These are phyloP conservation scores for Phaeodactylum tricornutum DNA, from an alignment of 108 stramenopile genomes.

Conservation along the genomic window DNA sequence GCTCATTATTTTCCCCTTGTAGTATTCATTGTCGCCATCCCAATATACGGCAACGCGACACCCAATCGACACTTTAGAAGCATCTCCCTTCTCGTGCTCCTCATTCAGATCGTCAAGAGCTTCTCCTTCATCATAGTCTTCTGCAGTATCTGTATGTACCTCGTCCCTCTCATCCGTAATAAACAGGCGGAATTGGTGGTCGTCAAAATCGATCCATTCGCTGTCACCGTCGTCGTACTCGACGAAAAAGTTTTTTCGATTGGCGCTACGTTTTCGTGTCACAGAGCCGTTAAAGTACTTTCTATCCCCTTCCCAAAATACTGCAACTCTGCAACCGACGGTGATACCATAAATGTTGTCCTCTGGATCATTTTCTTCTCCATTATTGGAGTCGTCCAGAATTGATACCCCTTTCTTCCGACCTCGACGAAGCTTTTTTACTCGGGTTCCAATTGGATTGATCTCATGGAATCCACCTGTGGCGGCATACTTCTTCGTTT, in stretches of 20 bases:
- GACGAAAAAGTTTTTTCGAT: background rate
- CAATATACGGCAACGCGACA: slow-evolving; percentile 39
- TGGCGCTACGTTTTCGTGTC: background rate
- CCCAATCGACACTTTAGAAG: slow-evolving; percentile 17
- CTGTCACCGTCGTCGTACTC: slow-evolving; percentile 6
- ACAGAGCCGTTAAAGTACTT: slow-evolving; percentile 4
- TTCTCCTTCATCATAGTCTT: background rate
- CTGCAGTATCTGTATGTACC: background rate
- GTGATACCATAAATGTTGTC: too few relatives aligned
- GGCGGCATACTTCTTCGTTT: too few relatives aligned
- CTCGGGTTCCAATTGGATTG: too few relatives aligned
- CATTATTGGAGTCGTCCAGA: too few relatives aligned
- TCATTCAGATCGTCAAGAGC: background rate
- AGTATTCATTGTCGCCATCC: slow-evolving; percentile 47
- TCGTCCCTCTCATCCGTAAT: too few relatives aligned
- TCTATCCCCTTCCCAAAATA: slow-evolving; percentile 6
- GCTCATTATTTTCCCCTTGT: slow-evolving; percentile 23
- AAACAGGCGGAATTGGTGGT: background rate
- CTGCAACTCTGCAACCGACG: slow-evolving; percentile 1
- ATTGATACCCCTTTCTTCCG: too few relatives aligned
- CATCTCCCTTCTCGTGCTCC: background rate
- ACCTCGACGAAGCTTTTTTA: too few relatives aligned
- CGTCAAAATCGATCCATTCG: background rate
- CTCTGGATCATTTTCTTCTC: too few relatives aligned
- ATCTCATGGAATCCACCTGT: too few relatives aligned